A percentile compares a stretch with the other conserved stretches of the same genome.
phyloP scores from a whole-genome alignment of 2,329 filamentous ascomycete species.

The Lizonia empirigonia region DNA sequence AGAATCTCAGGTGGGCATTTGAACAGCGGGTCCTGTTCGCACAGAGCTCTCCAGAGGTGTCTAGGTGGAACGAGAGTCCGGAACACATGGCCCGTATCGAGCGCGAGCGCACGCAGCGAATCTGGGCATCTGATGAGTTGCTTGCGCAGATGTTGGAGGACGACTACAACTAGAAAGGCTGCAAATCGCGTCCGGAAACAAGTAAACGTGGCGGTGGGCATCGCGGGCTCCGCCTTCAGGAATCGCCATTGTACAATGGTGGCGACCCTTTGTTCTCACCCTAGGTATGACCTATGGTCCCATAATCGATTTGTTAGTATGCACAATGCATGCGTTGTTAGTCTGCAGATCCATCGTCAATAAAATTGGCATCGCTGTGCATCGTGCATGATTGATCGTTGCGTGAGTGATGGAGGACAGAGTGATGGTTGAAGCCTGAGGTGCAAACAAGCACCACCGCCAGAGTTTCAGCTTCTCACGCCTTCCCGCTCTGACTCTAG shows the following conservation, averaged over 20 bases:
- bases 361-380: not conserved
- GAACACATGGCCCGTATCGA: slow-evolving; percentile 33
- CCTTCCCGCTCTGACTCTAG: slow-evolving; percentile 19
- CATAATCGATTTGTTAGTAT: not conserved
- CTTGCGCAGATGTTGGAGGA: slow-evolving; percentile 14
- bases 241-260: not conserved
- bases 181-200: not conserved
- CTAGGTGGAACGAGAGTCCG: slow-evolving; percentile 32
- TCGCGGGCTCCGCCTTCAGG: not conserved
- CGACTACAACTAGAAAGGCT: not conserved
- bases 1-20: slow-evolving; percentile 32
- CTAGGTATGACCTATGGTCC: not conserved
- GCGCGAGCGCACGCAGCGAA: slow-evolving; percentile 17
- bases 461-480: slow-evolving; percentile 14
- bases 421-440: slow-evolving; percentile 18
- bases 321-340: not conserved
- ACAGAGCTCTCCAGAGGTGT: slow-evolving; percentile 6
- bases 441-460: slow-evolving; percentile 26
- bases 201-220: not conserved
- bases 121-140: slow-evolving; percentile 31
- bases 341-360: not conserved
- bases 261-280: not conserved
- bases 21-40: slow-evolving; percentile 24
- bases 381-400: not conserved
- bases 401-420: slow-evolving; percentile 7